These are phyloP conservation scores for Pachysandra terminalis DNA, from an alignment of 164 flowering plant genomes.

Conservation along the genomic window DNA sequence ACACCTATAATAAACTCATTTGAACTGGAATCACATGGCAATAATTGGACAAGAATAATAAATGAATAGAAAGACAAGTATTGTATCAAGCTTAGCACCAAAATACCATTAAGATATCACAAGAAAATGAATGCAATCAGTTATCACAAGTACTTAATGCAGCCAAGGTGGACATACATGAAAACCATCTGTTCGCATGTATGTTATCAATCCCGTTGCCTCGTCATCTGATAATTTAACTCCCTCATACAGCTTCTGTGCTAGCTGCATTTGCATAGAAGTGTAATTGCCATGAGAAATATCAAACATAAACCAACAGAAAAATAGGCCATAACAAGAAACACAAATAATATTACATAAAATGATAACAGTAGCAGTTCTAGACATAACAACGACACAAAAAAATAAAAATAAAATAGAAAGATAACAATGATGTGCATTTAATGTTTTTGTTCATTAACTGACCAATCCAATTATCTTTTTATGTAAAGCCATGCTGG, in stretches of 20 bases:
- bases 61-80: too few species aligned
- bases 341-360: not conserved
- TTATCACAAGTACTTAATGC: slow-evolving; percentile 2
- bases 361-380: too few species aligned
- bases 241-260: slow-evolving; percentile 96
- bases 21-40: too few species aligned
- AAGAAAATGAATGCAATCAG: not conserved
- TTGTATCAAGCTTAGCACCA: too few species aligned
- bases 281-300: slow-evolving; percentile 3
- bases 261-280: slow-evolving; percentile 49
- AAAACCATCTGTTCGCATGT: slow-evolving; percentile 91
- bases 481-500: too few species aligned
- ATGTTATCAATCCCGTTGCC: slow-evolving; percentile 86
- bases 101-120: not conserved
- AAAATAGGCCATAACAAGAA: not conserved
- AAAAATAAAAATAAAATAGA: too few species aligned
- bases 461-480: too few species aligned
- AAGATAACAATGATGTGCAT: too few species aligned
- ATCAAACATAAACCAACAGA: not conserved
- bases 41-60: too few species aligned
- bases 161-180: slow-evolving; percentile 40
- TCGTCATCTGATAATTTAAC: slow-evolving; percentile 64
- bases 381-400: too few species aligned
- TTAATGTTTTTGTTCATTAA: too few species aligned
- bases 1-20: too few species aligned